Percentiles rank a stretch among this genome's conserved stretches.
These are phyloP conservation scores for Phytophthora gonapodyides DNA, from an alignment of 352 stramenopile species.

Conservation along the genomic window DNA sequence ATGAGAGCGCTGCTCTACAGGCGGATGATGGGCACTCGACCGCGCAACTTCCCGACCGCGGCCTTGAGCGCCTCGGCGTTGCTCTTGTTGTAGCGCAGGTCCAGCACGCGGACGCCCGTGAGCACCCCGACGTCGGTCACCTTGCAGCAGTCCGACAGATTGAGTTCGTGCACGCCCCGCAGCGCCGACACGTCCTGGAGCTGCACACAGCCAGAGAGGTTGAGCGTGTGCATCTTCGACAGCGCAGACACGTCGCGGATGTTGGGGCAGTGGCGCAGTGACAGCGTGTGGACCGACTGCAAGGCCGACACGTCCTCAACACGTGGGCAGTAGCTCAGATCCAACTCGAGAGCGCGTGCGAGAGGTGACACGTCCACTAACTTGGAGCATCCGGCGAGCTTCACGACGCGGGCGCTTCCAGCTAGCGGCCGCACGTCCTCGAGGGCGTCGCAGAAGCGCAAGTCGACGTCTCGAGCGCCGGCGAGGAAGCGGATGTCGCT, in stretches of 20 bases:
- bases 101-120: conserved; percentile 55
- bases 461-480: conserved; percentile 46
- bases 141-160: conserved; percentile 60
- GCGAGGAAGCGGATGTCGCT: conserved; percentile 48
- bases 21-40: conserved; percentile 33
- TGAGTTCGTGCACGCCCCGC: conserved; percentile 55
- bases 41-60: conserved; percentile 33
- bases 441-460: conserved; percentile 72
- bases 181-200: conserved; percentile 55
- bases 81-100: conserved; percentile 63
- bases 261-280: conserved; percentile 59
- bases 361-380: conserved; percentile 56
- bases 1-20: conserved; percentile 28
- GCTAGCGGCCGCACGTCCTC: conserved; percentile 47
- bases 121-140: conserved; percentile 60
- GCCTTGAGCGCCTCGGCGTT: conserved; percentile 26
- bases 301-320: conserved; percentile 57
- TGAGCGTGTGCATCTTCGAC: conserved; percentile 50
- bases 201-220: conserved; percentile 58
- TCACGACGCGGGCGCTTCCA: conserved; percentile 44
- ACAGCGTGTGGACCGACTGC: conserved; percentile 55
- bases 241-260: conserved; percentile 57
- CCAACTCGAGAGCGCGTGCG: conserved; percentile 51
- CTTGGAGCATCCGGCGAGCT: conserved; percentile 59
- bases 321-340: conserved; percentile 67